A percentile compares a stretch with the other conserved stretches of the same genome.
Conservation (phyloP, 768 basidiomycete genomes). For the Scleroderma citrinum region DNA sequence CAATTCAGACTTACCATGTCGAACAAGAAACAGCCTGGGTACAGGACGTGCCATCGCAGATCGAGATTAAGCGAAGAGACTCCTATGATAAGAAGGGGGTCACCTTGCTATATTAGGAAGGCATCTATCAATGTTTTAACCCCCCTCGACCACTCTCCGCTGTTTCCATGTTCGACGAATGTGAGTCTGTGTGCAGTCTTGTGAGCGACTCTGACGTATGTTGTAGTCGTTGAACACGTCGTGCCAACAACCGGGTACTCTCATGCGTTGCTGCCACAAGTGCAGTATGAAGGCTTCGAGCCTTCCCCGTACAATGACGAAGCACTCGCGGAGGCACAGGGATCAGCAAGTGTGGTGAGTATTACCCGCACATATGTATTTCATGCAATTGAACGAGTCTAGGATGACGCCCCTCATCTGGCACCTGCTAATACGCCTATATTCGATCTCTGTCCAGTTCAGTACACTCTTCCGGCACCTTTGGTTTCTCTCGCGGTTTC, state of each 20-base stretch:
- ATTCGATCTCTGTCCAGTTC: slow-evolving; percentile 84
- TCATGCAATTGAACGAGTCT: slow-evolving; percentile 5
- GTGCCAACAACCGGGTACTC: slow-evolving; percentile 38
- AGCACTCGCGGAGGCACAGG: slow-evolving; percentile 37
- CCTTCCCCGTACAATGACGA: slow-evolving; percentile 54
- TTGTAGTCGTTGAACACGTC: slow-evolving; percentile 82
- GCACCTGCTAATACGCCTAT: slow-evolving; percentile 46
- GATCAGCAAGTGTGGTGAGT: slow-evolving; percentile 20
- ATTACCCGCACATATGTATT: neutral
- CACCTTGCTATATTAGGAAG: neutral
- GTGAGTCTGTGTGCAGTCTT: slow-evolving; percentile 34
- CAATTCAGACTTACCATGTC: slow-evolving; percentile 53
- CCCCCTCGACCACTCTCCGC: neutral
- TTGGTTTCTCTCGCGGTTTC: slow-evolving; percentile 77
- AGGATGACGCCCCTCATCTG: slow-evolving; percentile 28
- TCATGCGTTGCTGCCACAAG: slow-evolving; percentile 42
- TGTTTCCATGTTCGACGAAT: slow-evolving; percentile 57
- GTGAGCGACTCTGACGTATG: neutral
- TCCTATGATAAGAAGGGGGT: neutral
- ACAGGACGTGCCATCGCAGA: slow-evolving; percentile 39
- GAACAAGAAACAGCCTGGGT: slow-evolving; percentile 74
- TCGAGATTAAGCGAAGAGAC: neutral
- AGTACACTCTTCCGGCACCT: slow-evolving; percentile 83
- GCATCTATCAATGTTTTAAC: neutral
- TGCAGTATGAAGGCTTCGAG: slow-evolving; percentile 90